phyloP scores from a whole-genome alignment of 805 yeast species.

The Saturnispora serradocipensis region DNA sequence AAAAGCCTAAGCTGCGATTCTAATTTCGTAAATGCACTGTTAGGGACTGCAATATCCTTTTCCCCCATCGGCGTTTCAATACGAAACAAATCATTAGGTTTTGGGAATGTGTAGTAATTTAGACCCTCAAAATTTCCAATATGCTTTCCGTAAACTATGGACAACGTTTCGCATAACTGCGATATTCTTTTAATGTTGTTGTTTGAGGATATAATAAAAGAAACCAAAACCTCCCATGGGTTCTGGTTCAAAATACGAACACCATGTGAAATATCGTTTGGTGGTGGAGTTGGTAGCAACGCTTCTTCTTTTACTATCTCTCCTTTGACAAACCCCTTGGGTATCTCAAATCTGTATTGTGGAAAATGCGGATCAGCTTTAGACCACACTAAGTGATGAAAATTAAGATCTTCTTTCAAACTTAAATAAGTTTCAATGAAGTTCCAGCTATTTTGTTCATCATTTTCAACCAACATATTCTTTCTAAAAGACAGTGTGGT shows the following conservation, averaged over 20 bases:
- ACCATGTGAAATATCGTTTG: conserved; percentile 19
- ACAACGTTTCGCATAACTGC: conserved; percentile 78
- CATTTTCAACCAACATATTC: background rate
- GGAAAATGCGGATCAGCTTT: conserved; percentile 42
- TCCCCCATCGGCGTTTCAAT: conserved; percentile 12
- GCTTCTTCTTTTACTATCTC: background rate
- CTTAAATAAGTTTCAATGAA: conserved; percentile 65
- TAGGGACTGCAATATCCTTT: background rate
- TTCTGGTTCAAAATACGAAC: conserved; percentile 84
- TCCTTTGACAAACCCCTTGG: background rate
- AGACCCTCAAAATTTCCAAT: conserved; percentile 46
- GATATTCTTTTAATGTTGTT: conserved; percentile 91
- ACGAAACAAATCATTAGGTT: conserved; percentile 40
- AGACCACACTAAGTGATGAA: conserved; percentile 56
- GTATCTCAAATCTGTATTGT: conserved; percentile 8
- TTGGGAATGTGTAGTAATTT: conserved; percentile 66
- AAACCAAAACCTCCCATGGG: conserved; percentile 91
- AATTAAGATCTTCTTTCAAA: conserved; percentile 42
- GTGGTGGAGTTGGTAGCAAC: conserved; percentile 4
- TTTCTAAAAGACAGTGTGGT: conserved; percentile 28
- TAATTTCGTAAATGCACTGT: conserved; percentile 9
- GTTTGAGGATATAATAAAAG: conserved; percentile 92
- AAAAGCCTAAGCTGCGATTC: conserved; percentile 34
- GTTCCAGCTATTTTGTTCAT: conserved; percentile 27
- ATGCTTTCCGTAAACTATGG: conserved; percentile 58